These are phyloP conservation scores for Trametes meyenii DNA, from an alignment of 768 basidiomycete genomes.

Conservation along the genomic window DNA sequence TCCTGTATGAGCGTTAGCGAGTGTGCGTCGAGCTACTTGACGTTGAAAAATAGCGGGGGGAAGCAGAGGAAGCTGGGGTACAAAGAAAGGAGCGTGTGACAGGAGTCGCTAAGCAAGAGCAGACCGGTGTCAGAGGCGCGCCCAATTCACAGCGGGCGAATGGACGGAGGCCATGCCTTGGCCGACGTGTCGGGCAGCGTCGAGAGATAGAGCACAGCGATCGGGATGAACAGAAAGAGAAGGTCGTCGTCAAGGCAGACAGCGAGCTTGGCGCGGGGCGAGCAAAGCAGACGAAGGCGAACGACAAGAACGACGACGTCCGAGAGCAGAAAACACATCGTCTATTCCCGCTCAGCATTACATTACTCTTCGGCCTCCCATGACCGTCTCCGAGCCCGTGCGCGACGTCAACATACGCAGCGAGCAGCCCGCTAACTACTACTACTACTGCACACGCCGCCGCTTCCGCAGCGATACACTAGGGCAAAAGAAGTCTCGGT, in stretches of 20 bases:
- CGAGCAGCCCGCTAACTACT: neutral
- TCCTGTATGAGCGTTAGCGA: no score
- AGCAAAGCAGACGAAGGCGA: neutral
- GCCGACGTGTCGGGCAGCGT: slow-evolving; percentile 8
- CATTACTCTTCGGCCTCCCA: slow-evolving; percentile 1
- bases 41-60: no score
- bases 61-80: neutral
- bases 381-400: neutral
- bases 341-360: slow-evolving; percentile 2
- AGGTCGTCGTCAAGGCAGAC: neutral
- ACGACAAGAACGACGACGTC: neutral
- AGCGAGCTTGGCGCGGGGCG: slow-evolving; percentile 2
- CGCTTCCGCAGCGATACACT: slow-evolving; percentile 26
- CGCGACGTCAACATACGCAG: neutral
- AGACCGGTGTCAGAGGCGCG: neutral
- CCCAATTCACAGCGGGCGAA: neutral
- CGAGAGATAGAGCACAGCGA: neutral
- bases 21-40: no score
- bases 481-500: no score
- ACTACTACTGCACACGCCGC: slow-evolving; percentile 22
- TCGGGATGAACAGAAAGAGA: neutral
- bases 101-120: neutral
- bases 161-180: neutral
- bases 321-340: neutral
- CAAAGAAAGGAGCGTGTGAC: slow-evolving; percentile 1